These are phyloP conservation scores for Schwanniomyces etchellsii DNA, from an alignment of 1,139 yeast genomes.

Conservation along the genomic window DNA sequence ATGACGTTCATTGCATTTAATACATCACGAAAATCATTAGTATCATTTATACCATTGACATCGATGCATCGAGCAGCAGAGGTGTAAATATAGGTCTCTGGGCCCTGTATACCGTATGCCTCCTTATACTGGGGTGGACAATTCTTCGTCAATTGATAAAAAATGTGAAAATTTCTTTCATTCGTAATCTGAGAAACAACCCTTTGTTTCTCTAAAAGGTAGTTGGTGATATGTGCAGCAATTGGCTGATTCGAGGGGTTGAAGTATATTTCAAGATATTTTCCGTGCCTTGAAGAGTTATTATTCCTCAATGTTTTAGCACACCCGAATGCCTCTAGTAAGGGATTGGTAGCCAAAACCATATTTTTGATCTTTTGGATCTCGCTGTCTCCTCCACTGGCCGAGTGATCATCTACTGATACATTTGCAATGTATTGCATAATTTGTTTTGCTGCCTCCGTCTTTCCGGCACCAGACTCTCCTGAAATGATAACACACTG, in stretches of 20 bases:
- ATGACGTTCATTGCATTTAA: conserved; percentile 80
- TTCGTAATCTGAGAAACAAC: conserved; percentile 89
- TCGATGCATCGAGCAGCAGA: conserved; percentile 80
- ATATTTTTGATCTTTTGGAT: conserved; percentile 90
- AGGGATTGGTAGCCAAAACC: conserved; percentile 97
- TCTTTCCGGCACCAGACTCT: conserved; percentile 98
- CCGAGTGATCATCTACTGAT: conserved; percentile 41
- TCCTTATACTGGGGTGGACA: conserved; percentile 85
- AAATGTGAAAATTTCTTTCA: conserved; percentile 95
- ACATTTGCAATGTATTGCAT: conserved; percentile 98
- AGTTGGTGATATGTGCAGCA: conserved; percentile 94
- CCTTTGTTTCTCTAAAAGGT: conserved; percentile 88
- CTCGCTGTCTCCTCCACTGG: conserved; percentile 22
- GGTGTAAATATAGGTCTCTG: conserved; percentile 88
- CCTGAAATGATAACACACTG: conserved; percentile 99
- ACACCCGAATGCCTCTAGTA: conserved; percentile 95
- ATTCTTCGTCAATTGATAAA: conserved; percentile 91
- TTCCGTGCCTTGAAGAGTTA: conserved; percentile 96
- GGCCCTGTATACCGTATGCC: conserved; percentile 82
- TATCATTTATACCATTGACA: conserved; percentile 85
- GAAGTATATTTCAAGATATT: conserved; percentile 88
- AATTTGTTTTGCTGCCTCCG: conserved; percentile 97
- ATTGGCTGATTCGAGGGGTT: conserved; percentile 73
- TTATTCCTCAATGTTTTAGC: conserved; percentile 95
- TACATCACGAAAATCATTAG: conserved; percentile 73